Evolutionary conservation across 768 basidiomycete species (phyloP), one percentile per base, ranked within the genome.

Genomic region (Clitopilus passeckerianus): DNA sequence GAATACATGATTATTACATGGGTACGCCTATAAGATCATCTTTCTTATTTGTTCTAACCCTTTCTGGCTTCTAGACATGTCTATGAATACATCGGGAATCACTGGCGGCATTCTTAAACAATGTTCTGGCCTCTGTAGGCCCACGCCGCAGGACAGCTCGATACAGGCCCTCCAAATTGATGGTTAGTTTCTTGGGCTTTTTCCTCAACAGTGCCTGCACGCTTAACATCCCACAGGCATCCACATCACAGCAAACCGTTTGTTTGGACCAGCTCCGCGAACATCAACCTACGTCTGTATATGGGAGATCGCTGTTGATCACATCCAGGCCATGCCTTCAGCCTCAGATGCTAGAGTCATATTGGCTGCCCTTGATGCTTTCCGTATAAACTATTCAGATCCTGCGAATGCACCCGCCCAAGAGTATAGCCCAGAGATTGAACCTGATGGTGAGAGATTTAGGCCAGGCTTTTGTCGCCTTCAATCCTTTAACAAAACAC

Each of bases 211-310:
- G 34, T 20, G 23, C 44, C 43, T 30, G 46, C 50, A 33, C 53
- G 54, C 37, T 27, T n/a, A 24, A 18, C 50, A 23, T 53, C 63
- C 41, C 35, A n/a, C 62, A 90, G 92, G 90, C 10, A 70, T 95
- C 63, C 83, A 91, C 61, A 83, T 98, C 53, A 84, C 85, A 14
- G 88, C 91, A 1, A 84, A 97, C 68, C 85, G 95, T 23, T 75
- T 98, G 10, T 96, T 97, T 67, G 96, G 96, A 7, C 91, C 92
- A 12, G 85, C 86, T 59, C 96, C 96, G 6, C 82, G 84, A 2
- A 91, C 90, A 0, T 74, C 90, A 1, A 87, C 93, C 1, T 98
- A 98, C 67, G 76, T 96, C 5, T 98, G 95, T 68, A 82, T 97
- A 14, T 98, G 96, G 96, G 93, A 96, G 66, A 82, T 95, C 50